phyloP scores from a whole-genome alignment of 1,284 basidiomycete genomes.

The Irpex lacteus region DNA sequence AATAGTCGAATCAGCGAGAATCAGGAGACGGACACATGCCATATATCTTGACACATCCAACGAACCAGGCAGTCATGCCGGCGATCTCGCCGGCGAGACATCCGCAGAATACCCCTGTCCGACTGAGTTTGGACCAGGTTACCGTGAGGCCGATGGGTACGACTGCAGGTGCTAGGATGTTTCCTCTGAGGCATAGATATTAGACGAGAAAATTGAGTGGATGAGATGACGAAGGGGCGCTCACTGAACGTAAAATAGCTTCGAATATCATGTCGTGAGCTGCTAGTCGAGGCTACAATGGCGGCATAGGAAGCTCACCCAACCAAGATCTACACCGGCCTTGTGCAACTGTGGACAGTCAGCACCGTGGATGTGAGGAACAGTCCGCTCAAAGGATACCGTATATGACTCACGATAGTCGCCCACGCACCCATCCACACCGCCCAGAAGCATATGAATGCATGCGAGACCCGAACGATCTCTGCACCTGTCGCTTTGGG shows the following conservation, averaged over 20 bases:
- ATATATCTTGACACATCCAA: slow-evolving; percentile 49
- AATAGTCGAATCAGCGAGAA: not conserved
- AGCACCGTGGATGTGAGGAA: not conserved
- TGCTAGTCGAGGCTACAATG: not conserved
- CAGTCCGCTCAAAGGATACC: not conserved
- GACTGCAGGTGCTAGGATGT: slow-evolving; percentile 45
- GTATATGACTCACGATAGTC: slow-evolving; percentile 34
- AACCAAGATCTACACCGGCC: slow-evolving; percentile 44
- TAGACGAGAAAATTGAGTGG: not conserved
- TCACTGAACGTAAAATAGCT: slow-evolving; percentile 48
- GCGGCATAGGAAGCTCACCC: slow-evolving; percentile 26
- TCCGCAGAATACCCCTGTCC: slow-evolving; percentile 39
- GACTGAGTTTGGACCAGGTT: slow-evolving; percentile 45
- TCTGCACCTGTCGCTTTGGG: slow-evolving; percentile 60
- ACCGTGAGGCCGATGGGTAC: slow-evolving; percentile 47
- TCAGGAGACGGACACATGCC: slow-evolving; percentile 23
- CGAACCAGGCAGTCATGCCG: slow-evolving; percentile 51
- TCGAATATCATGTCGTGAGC: not conserved
- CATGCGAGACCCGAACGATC: slow-evolving; percentile 57
- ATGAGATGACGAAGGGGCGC: slow-evolving; percentile 13
- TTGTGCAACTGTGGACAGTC: not conserved
- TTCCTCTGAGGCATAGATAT: slow-evolving; percentile 33
- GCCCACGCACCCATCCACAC: slow-evolving; percentile 57
- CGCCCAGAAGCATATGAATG: slow-evolving; percentile 55
- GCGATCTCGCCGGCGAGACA: slow-evolving; percentile 40